Conservation (phyloP, 345 rosid species). For the Boechera stricta region DNA sequence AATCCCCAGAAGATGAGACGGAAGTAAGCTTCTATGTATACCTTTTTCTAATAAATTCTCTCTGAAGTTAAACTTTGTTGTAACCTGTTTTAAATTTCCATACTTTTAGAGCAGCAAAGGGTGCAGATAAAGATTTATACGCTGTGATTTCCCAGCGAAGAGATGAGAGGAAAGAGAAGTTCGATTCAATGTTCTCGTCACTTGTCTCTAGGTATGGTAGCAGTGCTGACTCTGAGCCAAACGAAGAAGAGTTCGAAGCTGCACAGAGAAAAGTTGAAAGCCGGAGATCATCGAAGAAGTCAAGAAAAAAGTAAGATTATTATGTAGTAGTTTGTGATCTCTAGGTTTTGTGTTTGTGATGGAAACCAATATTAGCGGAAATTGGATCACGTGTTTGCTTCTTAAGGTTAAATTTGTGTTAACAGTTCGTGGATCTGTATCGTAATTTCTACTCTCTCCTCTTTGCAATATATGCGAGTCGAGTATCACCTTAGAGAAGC, state of each 20-base stretch:
- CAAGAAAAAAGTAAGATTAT: conserved; percentile 44
- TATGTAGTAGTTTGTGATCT: neutral
- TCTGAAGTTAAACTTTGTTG: neutral
- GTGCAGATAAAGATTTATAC: conserved; percentile 61
- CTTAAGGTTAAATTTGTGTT: neutral
- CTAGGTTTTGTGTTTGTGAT: conserved; percentile 1
- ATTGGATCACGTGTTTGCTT: neutral
- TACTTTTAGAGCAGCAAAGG: conserved; percentile 52
- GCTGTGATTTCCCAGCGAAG: conserved; percentile 69
- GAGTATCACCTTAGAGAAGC: neutral
- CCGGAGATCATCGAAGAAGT: conserved; percentile 55
- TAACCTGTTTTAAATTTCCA: conserved; percentile 2
- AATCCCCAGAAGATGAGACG: conserved; percentile 58
- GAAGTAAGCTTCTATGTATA: conserved; percentile 56
- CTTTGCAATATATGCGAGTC: neutral
- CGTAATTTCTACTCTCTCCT: neutral
- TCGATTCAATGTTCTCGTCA: conserved; percentile 89
- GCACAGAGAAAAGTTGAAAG: conserved; percentile 68
- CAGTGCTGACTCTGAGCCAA: conserved; percentile 59
- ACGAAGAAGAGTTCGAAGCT: conserved; percentile 95
- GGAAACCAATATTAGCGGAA: neutral
- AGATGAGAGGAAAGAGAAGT: conserved; percentile 64
- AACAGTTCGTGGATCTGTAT: neutral
- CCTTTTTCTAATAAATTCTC: neutral
- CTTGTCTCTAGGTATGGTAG: conserved; percentile 75